These are phyloP conservation scores for Magnolia kwangsiensis DNA, from an alignment of 164 flowering plant species.

Conservation along the genomic window DNA sequence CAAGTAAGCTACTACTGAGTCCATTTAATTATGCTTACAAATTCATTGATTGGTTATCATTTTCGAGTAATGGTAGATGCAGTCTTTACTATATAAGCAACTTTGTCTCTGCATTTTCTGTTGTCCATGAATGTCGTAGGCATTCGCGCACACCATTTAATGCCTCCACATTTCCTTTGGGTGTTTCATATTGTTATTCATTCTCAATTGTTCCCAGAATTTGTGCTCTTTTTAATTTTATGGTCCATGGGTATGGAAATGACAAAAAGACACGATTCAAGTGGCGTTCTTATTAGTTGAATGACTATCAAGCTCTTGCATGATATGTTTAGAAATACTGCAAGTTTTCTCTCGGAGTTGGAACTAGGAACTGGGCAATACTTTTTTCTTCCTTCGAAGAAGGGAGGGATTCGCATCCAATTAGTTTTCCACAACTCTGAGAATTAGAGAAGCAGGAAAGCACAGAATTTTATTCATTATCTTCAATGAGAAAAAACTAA, in stretches of 20 bases:
- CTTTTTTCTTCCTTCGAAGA: too few species aligned
- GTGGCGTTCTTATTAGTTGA: too few species aligned
- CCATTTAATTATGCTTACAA: neutral
- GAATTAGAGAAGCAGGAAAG: too few species aligned
- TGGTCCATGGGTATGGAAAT: neutral
- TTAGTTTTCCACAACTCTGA: too few species aligned
- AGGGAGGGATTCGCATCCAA: too few species aligned
- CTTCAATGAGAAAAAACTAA: too few species aligned
- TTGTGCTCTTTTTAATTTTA: neutral
- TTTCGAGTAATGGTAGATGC: neutral
- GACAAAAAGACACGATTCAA: neutral
- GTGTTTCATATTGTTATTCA: neutral
- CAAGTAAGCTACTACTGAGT: slow-evolving; percentile 45
- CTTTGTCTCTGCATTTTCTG: neutral
- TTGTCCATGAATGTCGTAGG: neutral
- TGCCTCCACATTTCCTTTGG: neutral
- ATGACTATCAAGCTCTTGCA: too few species aligned
- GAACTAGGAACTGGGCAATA: too few species aligned
- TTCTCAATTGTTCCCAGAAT: neutral
- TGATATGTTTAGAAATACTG: too few species aligned
- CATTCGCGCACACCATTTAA: neutral
- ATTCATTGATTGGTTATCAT: neutral
- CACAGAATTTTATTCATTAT: too few species aligned
- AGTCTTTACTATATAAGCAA: too few species aligned
- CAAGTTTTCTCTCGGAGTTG: too few species aligned